Evolutionary conservation across 768 basidiomycete genomes (phyloP).

Genomic region (Tubosaeta sp.): DNA sequence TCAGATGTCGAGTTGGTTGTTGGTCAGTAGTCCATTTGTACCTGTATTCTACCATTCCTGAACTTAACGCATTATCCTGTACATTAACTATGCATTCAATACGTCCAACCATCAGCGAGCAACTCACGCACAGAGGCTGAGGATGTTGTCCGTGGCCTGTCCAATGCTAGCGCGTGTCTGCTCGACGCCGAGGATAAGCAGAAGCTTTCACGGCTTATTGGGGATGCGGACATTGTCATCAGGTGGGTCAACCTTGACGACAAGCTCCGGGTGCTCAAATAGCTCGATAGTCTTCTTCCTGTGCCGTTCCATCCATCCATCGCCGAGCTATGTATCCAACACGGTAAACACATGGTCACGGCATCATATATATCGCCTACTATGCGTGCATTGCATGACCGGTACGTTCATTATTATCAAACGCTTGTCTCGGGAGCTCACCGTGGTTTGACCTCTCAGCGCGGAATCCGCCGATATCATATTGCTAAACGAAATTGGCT

Average conservation of each 20-base stretch:
- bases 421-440: not conserved
- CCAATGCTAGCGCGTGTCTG: constrained; percentile 50
- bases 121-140: constrained; percentile 62
- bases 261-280: not conserved
- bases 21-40: constrained; percentile 47
- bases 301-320: constrained; percentile 66
- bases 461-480: constrained; percentile 62
- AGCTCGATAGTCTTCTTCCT: constrained; percentile 63
- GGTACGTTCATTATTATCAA: constrained; percentile 39
- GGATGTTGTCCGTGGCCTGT: constrained; percentile 37
- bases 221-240: constrained; percentile 71
- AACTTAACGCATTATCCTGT: constrained; percentile 16
- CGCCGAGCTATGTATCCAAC: constrained; percentile 68
- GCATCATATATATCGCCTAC: constrained; percentile 84
- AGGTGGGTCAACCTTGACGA: constrained; percentile 48
- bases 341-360: constrained; percentile 76
- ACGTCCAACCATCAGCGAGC: constrained; percentile 49
- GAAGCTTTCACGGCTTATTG: constrained; percentile 49
- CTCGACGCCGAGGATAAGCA: constrained; percentile 54
- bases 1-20: constrained; percentile 66
- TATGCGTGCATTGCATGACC: constrained; percentile 62
- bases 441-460: constrained; percentile 31
- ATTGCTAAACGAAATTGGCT: constrained; percentile 84
- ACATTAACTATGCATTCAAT: constrained; percentile 5
- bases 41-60: constrained; percentile 3